phyloP scores from a whole-genome alignment of 257 asterid genomes.

The Sherardia arvensis region DNA sequence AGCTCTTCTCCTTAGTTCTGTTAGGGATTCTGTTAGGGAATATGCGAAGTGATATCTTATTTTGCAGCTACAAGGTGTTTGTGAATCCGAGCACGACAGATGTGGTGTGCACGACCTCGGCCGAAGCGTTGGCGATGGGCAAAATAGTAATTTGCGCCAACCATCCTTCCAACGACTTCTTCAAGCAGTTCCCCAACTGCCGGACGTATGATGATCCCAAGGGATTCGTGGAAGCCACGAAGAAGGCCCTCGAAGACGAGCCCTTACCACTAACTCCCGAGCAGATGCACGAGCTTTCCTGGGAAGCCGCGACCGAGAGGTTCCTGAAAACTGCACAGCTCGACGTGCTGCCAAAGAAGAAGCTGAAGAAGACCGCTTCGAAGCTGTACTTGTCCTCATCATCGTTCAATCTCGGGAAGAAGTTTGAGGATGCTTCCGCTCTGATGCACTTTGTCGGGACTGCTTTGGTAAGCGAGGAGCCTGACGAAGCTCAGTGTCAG shows the following conservation, averaged over 20 bases:
- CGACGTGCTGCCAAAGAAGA: constrained; percentile 30
- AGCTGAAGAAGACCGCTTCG: constrained; percentile 37
- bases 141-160: constrained; percentile 91
- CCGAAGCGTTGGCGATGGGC: constrained; percentile 98
- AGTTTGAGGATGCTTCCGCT: constrained; percentile 84
- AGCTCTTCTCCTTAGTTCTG: constrained; percentile 22
- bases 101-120: constrained; percentile 95
- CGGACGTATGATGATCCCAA: constrained; percentile 52
- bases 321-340: constrained; percentile 68
- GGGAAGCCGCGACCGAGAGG: constrained; percentile 96
- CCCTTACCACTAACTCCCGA: constrained; percentile 65
- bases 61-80: constrained; percentile 78
- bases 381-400: constrained; percentile 52
- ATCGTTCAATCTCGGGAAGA: constrained; percentile 49
- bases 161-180: constrained; percentile 94
- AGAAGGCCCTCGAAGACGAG: constrained; percentile 56
- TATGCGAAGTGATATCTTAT: not conserved
- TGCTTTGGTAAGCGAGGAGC: constrained; percentile 44
- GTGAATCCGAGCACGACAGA: constrained; percentile 96
- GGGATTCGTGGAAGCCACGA: constrained; percentile 70
- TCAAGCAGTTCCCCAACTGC: constrained; percentile 95
- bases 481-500: constrained; percentile 71
- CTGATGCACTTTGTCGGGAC: constrained; percentile 66
- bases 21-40: too few relatives aligned
- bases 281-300: constrained; percentile 77